Evolutionary conservation across 345 rosid species (phyloP).

Genomic region (Camelina hispida): DNA sequence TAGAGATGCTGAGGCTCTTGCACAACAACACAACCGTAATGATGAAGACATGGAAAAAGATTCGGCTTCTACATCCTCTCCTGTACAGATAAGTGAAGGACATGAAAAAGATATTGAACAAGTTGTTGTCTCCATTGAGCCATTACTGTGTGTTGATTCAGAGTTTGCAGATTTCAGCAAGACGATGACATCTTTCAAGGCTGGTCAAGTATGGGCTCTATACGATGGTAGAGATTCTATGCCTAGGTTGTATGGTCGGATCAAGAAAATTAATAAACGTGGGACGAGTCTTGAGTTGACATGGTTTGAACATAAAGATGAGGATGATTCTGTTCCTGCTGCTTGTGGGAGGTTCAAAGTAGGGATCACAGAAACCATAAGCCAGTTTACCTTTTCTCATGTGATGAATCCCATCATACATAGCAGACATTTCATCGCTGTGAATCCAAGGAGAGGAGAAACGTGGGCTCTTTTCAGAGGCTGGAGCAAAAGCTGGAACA

Average conservation of each 20-base stretch:
- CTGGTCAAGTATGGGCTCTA: slow-evolving; percentile 74
- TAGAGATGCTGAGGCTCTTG: background rate
- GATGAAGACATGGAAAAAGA: slow-evolving; percentile 8
- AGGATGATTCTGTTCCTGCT: slow-evolving; percentile 47
- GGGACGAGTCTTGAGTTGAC: slow-evolving; percentile 54
- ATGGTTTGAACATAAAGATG: slow-evolving; percentile 62
- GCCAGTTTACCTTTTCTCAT: slow-evolving; percentile 69
- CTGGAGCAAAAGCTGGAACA: slow-evolving; percentile 61
- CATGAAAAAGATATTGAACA: slow-evolving; percentile 25
- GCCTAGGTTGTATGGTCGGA: slow-evolving; percentile 75
- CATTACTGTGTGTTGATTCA: slow-evolving; percentile 53
- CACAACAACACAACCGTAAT: slow-evolving; percentile 24
- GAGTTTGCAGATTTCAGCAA: slow-evolving; percentile 73
- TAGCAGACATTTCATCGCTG: slow-evolving; percentile 43
- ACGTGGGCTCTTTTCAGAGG: slow-evolving; percentile 85
- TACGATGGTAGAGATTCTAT: slow-evolving; percentile 68
- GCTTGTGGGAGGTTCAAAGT: slow-evolving; percentile 62
- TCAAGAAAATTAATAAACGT: slow-evolving; percentile 54
- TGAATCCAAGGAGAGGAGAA: slow-evolving; percentile 73
- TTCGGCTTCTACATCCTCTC: background rate
- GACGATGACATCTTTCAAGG: slow-evolving; percentile 54
- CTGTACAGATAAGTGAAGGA: slow-evolving; percentile 17
- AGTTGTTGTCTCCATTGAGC: slow-evolving; percentile 22
- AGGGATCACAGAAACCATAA: slow-evolving; percentile 46
- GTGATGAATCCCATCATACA: slow-evolving; percentile 33